Evolutionary conservation across 192 early-diverging fungal genomes (phyloP).

Genomic region (Entomortierella chlamydospora): DNA sequence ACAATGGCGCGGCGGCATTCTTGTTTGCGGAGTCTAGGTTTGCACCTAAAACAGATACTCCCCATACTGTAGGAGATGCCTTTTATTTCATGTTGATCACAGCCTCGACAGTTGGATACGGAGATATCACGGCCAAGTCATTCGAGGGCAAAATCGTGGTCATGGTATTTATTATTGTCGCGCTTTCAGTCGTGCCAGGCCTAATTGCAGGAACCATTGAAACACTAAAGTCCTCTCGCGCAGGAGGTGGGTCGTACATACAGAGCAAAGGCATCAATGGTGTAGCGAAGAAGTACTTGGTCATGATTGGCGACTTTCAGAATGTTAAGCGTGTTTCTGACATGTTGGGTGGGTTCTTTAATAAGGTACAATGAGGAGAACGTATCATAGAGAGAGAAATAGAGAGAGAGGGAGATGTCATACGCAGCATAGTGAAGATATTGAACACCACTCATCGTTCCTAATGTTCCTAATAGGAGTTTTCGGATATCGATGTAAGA

Average conservation of each 20-base stretch:
- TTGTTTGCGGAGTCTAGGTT: conserved; percentile 70
- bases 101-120: conserved; percentile 80
- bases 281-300: conserved; percentile 47
- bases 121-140: conserved; percentile 72
- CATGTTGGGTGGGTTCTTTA: conserved; percentile 60
- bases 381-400: not conserved
- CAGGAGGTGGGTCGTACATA: conserved; percentile 45
- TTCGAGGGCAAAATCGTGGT: conserved; percentile 66
- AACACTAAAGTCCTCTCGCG: conserved; percentile 42
- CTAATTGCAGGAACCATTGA: conserved; percentile 61
- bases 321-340: conserved; percentile 55
- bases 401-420: not conserved
- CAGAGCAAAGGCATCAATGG: conserved; percentile 34
- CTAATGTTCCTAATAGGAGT: too few species aligned
- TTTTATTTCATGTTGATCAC: conserved; percentile 74
- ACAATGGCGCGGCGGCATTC: conserved; percentile 70
- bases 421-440: too few species aligned
- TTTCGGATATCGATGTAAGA: conserved; percentile 55
- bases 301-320: conserved; percentile 61
- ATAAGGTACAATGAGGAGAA: conserved; percentile 29
- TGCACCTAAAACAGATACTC: conserved; percentile 14
- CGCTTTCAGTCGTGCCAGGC: conserved; percentile 70
- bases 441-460: too few species aligned
- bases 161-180: conserved; percentile 67
- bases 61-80: conserved; percentile 31